Evolutionary conservation across 805 yeast genomes (phyloP).

Genomic region (Maudiozyma pseudohumilis): DNA sequence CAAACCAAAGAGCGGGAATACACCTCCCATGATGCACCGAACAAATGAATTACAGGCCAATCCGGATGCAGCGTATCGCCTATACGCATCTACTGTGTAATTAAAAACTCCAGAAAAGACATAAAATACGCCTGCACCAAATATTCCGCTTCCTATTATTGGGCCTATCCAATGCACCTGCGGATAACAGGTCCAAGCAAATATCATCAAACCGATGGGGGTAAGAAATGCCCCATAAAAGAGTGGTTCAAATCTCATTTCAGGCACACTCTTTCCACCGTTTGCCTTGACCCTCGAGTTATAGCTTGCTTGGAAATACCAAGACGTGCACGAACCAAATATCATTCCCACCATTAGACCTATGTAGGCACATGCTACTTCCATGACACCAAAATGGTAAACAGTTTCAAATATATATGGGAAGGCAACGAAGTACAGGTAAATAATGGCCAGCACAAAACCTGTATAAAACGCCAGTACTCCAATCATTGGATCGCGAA

Average conservation of each 20-base stretch:
- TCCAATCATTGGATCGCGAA: slow-evolving; percentile 46
- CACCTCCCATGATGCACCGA: slow-evolving; percentile 45
- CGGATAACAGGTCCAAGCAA: slow-evolving; percentile 60
- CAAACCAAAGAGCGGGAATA: slow-evolving; percentile 47
- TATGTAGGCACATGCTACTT: slow-evolving; percentile 55
- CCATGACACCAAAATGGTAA: slow-evolving; percentile 42
- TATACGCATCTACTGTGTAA: slow-evolving; percentile 57
- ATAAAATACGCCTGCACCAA: slow-evolving; percentile 60
- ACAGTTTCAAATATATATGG: slow-evolving; percentile 49
- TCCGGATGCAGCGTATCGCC: slow-evolving; percentile 42
- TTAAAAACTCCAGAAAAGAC: slow-evolving; percentile 58
- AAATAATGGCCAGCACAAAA: slow-evolving; percentile 47
- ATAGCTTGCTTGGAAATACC: slow-evolving; percentile 34
- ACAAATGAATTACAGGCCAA: slow-evolving; percentile 43
- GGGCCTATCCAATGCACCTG: slow-evolving; percentile 68
- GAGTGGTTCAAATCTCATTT: slow-evolving; percentile 47
- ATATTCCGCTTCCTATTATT: slow-evolving; percentile 58
- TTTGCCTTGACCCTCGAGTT: slow-evolving; percentile 36
- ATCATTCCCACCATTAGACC: slow-evolving; percentile 46
- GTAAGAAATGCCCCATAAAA: slow-evolving; percentile 56
- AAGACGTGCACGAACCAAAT: slow-evolving; percentile 37
- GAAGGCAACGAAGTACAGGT: slow-evolving; percentile 55
- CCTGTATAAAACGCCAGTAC: slow-evolving; percentile 49
- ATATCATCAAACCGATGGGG: slow-evolving; percentile 62
- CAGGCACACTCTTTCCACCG: slow-evolving; percentile 46